Evolutionary conservation across 768 basidiomycete genomes (phyloP).

Genomic region (Serpula lacrymans): DNA sequence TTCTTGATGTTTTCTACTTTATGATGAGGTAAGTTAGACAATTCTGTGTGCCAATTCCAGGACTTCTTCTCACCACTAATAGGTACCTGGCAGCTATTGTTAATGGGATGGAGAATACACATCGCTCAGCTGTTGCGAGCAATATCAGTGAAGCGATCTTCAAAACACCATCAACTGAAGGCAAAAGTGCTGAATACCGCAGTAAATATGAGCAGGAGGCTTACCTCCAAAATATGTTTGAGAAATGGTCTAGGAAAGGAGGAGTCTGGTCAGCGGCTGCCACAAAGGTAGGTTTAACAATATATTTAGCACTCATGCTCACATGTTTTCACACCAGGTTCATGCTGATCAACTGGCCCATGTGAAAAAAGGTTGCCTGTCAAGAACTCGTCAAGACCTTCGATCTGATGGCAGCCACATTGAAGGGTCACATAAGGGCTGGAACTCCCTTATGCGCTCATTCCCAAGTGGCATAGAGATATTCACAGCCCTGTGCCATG

Average conservation of each 20-base stretch:
- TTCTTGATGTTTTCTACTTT: too few relatives aligned
- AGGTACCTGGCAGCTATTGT: constrained; percentile 6
- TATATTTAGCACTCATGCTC: constrained; percentile 11
- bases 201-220: constrained; percentile 14
- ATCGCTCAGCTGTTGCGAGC: constrained; percentile 1
- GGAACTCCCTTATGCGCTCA: too few relatives aligned
- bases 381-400: constrained; percentile 15
- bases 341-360: too few relatives aligned
- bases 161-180: constrained; percentile 5
- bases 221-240: constrained; percentile 4
- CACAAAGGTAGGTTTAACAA: constrained; percentile 5
- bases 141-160: constrained; percentile 6
- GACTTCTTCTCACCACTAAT: too few relatives aligned
- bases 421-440: too few relatives aligned
- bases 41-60: too few relatives aligned
- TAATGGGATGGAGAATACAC: constrained; percentile 8
- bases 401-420: constrained; percentile 21
- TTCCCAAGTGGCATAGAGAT: constrained; percentile 18
- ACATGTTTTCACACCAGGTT: constrained; percentile 21
- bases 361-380: too few relatives aligned
- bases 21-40: too few relatives aligned
- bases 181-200: constrained; percentile 13
- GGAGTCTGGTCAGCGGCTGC: constrained; percentile 13
- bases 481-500: constrained; percentile 9
- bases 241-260: constrained; percentile 9